Base-by-base conservation (phyloP, 169 alveolate genomes). In the Eimeria brunetti region DNA sequence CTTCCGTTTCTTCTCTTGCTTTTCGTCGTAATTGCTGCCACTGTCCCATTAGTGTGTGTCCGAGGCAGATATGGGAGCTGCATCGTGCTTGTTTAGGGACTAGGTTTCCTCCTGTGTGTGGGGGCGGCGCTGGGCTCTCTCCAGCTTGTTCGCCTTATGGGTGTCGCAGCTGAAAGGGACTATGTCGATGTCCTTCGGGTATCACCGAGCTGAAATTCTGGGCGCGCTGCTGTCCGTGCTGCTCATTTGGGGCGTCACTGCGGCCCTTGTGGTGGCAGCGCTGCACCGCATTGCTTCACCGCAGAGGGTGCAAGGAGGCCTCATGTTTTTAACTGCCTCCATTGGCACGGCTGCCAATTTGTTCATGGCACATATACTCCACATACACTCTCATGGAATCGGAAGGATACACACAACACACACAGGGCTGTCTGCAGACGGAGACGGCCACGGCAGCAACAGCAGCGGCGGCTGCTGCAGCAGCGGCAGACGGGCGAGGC, bases 151-250 rank as follows among this genome's bases (percentile, higher is more conserved):
- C 93, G 98, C 99, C 14, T 94, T 99, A 78, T 97, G 97, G 97
- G 97, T 98, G 38, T 97, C 99, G 56, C 96, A 96, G 89, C 96
- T 96, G 91, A 97, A 98, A 89, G 99, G 99, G 30, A 98, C 98
- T 30, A 96, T 96, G 69, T 96, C 97, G 64, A 97, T 98, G 98
- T 97, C 99, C 9, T 98, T 97, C 95, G 99, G 99, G 16, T 98
- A 98, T 91, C 98, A 99, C 85, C 96, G 99, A 92, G 99, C 99
- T 3, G 99, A 99, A 97, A 98, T 99, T 53, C 95, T 99, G 64
- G 99, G 99, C 56, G 99, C 99, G 33, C 93, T 98, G 30, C 96
- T 98, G 56, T 97, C 99, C 85, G 98, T 99, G 27, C 85, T 98
- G 41, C 94, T 99, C 71, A 98, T 99, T 36, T 99, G 99, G 99